Percentiles rank a stretch among this genome's conserved stretches.
Evolutionary conservation across 2,329 filamentous ascomycete species (phyloP).

Genomic region (Pseudocercospora crystallina): DNA sequence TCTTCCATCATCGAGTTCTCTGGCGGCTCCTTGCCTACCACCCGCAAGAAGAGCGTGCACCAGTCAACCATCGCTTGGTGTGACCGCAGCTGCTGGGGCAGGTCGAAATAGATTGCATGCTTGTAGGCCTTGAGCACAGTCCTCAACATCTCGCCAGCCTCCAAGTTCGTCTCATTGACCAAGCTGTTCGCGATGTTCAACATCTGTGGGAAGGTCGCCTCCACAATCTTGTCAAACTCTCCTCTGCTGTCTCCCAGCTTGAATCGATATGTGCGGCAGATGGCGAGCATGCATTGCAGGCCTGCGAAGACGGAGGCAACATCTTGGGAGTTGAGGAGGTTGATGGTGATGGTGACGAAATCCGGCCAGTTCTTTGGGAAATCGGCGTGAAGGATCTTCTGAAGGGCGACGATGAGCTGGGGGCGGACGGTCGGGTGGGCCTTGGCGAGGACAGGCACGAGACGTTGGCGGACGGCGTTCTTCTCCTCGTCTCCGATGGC

Average conservation of each 20-base stretch:
- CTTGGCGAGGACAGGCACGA: conserved; percentile 83
- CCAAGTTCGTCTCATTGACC: conserved; percentile 85
- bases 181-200: conserved; percentile 84
- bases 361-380: conserved; percentile 93
- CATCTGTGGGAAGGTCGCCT: conserved; percentile 83
- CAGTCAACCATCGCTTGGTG: conserved; percentile 86
- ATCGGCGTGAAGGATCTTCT: conserved; percentile 94
- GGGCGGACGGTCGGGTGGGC: conserved; percentile 74
- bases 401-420: conserved; percentile 89
- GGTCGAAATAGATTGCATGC: conserved; percentile 92
- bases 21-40: conserved; percentile 82
- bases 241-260: conserved; percentile 78
- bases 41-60: conserved; percentile 92
- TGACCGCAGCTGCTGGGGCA: conserved; percentile 73
- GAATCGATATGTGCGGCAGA: conserved; percentile 94
- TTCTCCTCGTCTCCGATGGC: conserved; percentile 87
- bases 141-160: conserved; percentile 95
- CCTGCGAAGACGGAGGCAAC: conserved; percentile 86
- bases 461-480: conserved; percentile 76
- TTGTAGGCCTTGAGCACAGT: conserved; percentile 96
- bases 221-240: conserved; percentile 93
- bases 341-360: conserved; percentile 89
- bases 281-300: conserved; percentile 87
- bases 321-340: conserved; percentile 83
- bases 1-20: conserved; percentile 76